These are phyloP conservation scores for Stentor coeruleus DNA, from an alignment of 73 alveolate genomes.

Conservation along the genomic window DNA sequence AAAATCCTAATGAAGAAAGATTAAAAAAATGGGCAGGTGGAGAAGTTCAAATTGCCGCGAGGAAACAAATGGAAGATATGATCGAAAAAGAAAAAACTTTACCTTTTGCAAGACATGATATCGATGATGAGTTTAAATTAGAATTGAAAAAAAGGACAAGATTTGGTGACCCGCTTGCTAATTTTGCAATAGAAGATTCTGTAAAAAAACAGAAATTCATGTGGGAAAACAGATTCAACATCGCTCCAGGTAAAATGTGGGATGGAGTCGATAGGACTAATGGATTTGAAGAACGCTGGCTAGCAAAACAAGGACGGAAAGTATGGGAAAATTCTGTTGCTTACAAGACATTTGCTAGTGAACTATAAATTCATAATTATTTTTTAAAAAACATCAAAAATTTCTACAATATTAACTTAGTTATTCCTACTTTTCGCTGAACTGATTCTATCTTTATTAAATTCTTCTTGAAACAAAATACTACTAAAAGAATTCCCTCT, in stretches of 20 bases:
- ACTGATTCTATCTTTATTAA: no score
- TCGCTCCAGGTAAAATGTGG: constrained; percentile 94
- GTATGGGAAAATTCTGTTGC: constrained; percentile 13
- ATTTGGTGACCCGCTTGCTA: constrained; percentile 62
- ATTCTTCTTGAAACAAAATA: no score
- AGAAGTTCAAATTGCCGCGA: constrained; percentile 31
- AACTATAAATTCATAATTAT: neutral
- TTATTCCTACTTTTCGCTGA: no score
- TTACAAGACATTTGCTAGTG: constrained; percentile 16
- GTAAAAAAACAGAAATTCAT: constrained; percentile 17
- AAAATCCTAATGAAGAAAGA: constrained; percentile 40
- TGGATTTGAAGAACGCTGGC: constrained; percentile 85
- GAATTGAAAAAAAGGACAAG: constrained; percentile 39
- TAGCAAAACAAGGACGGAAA: constrained; percentile 43
- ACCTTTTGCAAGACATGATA: constrained; percentile 47
- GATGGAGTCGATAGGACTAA: constrained; percentile 96
- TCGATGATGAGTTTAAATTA: constrained; percentile 35
- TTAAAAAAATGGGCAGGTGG: constrained; percentile 53
- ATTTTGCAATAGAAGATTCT: constrained; percentile 8
- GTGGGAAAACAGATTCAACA: constrained; percentile 79
- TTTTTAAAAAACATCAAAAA: no score
- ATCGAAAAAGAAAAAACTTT: constrained; percentile 31
- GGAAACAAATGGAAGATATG: constrained; percentile 1
- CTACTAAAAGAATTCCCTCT: no score
- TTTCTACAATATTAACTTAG: no score